Evolutionary conservation across 495 filamentous ascomycete species (phyloP).

Genomic region (Terfezia claveryi): DNA sequence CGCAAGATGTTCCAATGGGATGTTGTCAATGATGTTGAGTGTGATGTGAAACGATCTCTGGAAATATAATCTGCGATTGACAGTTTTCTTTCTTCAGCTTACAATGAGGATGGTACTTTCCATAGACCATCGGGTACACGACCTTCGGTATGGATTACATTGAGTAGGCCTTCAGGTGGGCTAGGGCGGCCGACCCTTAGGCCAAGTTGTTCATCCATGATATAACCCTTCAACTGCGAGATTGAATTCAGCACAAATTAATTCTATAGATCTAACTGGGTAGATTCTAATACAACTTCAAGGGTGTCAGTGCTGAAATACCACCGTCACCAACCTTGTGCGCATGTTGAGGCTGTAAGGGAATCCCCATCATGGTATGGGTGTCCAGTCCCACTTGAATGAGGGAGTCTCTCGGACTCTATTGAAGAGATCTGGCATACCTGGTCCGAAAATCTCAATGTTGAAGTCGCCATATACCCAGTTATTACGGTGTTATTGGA

Average conservation of each 20-base stretch:
- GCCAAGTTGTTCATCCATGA: slow-evolving; percentile 50
- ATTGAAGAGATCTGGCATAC: slow-evolving; percentile 23
- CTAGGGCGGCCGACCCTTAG: slow-evolving; percentile 30
- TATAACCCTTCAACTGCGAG: neutral
- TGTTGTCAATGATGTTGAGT: slow-evolving; percentile 37
- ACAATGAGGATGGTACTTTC: slow-evolving; percentile 44
- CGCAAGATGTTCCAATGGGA: slow-evolving; percentile 34
- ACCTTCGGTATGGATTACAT: slow-evolving; percentile 36
- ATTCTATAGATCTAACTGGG: slow-evolving; percentile 11
- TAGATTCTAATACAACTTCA: slow-evolving; percentile 32
- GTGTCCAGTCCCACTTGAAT: slow-evolving; percentile 40
- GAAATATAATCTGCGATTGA: too few species aligned
- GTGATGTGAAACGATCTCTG: too few species aligned
- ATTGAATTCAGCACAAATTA: slow-evolving; percentile 5
- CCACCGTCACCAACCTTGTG: slow-evolving; percentile 29
- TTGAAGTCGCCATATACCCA: too few species aligned
- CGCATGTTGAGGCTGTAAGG: slow-evolving; percentile 30
- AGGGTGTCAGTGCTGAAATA: slow-evolving; percentile 30
- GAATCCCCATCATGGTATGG: slow-evolving; percentile 37
- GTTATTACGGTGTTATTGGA: slow-evolving; percentile 44
- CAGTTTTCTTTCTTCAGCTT: slow-evolving; percentile 17
- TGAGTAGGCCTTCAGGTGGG: slow-evolving; percentile 32
- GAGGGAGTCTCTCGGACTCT: slow-evolving; percentile 28
- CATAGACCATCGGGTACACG: slow-evolving; percentile 33
- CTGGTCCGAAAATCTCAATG: slow-evolving; percentile 25